Conservation (phyloP, 495 filamentous ascomycete genomes). For the Aspergillus incahuasiensis region DNA sequence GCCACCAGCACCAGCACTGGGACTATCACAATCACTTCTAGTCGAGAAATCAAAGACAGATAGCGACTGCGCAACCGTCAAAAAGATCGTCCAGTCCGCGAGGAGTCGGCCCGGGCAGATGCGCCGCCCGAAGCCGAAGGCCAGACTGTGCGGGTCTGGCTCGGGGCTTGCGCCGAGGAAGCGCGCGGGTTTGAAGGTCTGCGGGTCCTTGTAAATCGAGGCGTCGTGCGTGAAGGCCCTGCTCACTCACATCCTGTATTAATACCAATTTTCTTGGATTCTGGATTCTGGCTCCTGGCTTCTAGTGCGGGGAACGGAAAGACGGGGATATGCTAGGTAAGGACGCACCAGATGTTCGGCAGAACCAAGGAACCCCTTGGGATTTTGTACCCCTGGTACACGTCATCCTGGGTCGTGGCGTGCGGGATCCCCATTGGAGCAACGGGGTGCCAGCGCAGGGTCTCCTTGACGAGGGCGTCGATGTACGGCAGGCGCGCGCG, state of each 20-base stretch:
- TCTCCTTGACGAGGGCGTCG: constrained; percentile 41
- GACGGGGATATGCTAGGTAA: too few species aligned
- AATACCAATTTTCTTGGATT: too few species aligned
- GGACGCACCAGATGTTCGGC: constrained; percentile 28
- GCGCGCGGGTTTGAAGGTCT: constrained; percentile 33
- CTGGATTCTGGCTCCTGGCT: too few species aligned
- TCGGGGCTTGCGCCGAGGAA: constrained; percentile 27
- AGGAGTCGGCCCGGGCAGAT: constrained; percentile 56
- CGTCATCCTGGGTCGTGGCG: constrained; percentile 47
- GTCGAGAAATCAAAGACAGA: constrained; percentile 48
- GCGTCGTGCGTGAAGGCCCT: constrained; percentile 23
- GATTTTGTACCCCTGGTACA: constrained; percentile 33
- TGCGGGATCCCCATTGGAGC: constrained; percentile 51
- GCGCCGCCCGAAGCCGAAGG: constrained; percentile 56
- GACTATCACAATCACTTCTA: too few species aligned
- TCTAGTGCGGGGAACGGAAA: too few species aligned
- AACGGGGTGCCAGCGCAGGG: constrained; percentile 43
- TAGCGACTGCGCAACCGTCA: constrained; percentile 47
- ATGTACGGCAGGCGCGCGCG: constrained; percentile 38
- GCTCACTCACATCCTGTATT: too few species aligned
- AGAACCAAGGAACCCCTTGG: constrained; percentile 42
- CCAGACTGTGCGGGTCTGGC: constrained; percentile 27
- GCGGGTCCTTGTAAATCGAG: constrained; percentile 15
- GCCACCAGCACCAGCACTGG: constrained; percentile 26
- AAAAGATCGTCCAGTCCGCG: constrained; percentile 53